Percentiles rank a stretch among this genome's conserved stretches.
Evolutionary conservation across 208 protist species (phyloP).

Genomic region (Wallacemonas sp.): DNA sequence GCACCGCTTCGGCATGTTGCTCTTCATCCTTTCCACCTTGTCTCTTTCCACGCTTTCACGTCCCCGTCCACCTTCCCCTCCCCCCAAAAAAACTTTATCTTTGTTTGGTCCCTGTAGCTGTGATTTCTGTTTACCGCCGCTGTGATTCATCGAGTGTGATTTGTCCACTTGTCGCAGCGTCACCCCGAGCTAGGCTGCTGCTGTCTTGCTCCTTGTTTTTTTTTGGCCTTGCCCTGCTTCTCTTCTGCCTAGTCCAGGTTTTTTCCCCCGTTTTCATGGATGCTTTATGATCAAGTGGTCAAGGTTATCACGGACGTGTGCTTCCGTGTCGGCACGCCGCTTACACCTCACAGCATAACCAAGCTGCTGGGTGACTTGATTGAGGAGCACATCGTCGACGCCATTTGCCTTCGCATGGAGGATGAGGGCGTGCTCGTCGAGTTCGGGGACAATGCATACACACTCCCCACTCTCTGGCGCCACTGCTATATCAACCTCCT

Average conservation of each 20-base stretch:
- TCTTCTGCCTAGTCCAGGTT: not conserved
- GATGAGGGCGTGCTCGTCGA: conserved; percentile 53
- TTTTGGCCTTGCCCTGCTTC: not conserved
- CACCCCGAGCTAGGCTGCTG: no score
- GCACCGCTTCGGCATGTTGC: no score
- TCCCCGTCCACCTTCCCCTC: no score
- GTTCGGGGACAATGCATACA: conserved; percentile 60
- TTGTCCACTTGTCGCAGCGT: no score
- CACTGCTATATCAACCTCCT: conserved; percentile 52
- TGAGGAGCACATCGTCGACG: conserved; percentile 61
- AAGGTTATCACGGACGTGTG: conserved; percentile 76
- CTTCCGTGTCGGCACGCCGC: conserved; percentile 54
- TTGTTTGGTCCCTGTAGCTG: no score
- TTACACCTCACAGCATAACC: conserved; percentile 44
- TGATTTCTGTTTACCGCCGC: no score
- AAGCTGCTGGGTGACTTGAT: conserved; percentile 54
- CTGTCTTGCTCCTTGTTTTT: no score
- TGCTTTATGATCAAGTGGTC: conserved; percentile 72
- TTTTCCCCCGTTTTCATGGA: conserved; percentile 33
- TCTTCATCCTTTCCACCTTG: no score
- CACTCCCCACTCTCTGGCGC: conserved; percentile 44
- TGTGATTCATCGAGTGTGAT: no score
- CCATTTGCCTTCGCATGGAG: conserved; percentile 63
- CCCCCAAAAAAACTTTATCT: no score
- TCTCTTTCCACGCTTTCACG: no score